Evolutionary conservation across 345 rosid species (phyloP).

Genomic region (Hibiscus syriacus): DNA sequence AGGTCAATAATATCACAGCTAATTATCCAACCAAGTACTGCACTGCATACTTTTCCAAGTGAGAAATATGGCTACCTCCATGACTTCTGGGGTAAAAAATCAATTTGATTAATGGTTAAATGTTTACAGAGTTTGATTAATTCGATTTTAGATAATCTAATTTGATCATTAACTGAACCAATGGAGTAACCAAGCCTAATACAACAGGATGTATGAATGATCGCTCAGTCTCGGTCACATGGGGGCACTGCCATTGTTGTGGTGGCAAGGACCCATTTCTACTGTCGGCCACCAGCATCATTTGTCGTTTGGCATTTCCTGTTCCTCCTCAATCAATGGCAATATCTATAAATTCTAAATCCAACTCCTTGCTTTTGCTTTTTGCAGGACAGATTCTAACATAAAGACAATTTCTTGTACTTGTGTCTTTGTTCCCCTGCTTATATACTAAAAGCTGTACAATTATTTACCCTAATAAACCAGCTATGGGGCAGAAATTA

Average conservation of each 20-base stretch:
- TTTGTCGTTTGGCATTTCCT: slow-evolving; percentile 3
- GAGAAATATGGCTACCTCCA: no score
- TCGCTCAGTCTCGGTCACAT: slow-evolving; percentile 24
- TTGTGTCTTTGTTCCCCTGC: slow-evolving; percentile 6
- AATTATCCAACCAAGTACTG: no score
- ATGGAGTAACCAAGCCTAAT: no score
- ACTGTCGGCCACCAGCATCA: slow-evolving; percentile 20
- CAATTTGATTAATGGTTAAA: no score
- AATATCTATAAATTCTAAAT: not conserved
- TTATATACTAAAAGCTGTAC: slow-evolving; percentile 12
- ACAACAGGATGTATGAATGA: no score
- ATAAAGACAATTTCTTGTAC: slow-evolving; percentile 9
- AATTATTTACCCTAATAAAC: slow-evolving; percentile 27
- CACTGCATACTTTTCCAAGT: no score
- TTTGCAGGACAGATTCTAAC: not conserved
- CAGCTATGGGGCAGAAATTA: not conserved
- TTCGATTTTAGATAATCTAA: no score
- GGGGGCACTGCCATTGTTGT: slow-evolving; percentile 13
- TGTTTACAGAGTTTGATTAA: no score
- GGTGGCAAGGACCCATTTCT: slow-evolving; percentile 9
- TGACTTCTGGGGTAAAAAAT: no score
- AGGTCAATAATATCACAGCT: slow-evolving; percentile 5
- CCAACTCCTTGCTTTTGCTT: no score
- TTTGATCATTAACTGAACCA: no score
- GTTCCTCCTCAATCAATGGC: slow-evolving; percentile 1